Conservation (phyloP, 306 rosid species). For the Malus sieversii region DNA sequence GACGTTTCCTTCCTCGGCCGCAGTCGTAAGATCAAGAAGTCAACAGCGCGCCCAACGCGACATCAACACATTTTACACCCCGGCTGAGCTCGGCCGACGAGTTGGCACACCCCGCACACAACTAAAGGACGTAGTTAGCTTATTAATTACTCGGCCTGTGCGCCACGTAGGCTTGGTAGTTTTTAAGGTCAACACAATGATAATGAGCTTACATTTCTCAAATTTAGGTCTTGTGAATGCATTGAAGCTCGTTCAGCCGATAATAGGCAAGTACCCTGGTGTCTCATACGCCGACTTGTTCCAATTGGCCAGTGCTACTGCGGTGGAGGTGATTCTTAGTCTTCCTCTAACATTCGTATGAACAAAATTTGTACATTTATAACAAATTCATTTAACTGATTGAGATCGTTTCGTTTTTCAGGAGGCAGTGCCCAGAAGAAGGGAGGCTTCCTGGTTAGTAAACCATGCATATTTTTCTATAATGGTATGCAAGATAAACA, state of each 20-base stretch:
- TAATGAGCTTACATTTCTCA: conserved; percentile 9
- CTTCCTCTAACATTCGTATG: conserved; percentile 5
- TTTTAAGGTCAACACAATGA: not conserved
- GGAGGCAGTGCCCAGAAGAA: conserved; percentile 99
- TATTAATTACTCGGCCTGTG: too few relatives aligned
- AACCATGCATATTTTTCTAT: not conserved
- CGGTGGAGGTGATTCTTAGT: conserved; percentile 62
- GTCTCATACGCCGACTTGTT: conserved; percentile 96
- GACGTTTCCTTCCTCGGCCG: too few relatives aligned
- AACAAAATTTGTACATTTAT: not conserved
- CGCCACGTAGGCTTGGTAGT: too few relatives aligned
- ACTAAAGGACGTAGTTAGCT: too few relatives aligned
- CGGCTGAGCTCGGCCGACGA: too few relatives aligned
- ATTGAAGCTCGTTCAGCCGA: conserved; percentile 88
- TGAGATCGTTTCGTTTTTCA: conserved; percentile 22
- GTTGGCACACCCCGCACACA: too few relatives aligned
- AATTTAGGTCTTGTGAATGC: conserved; percentile 82
- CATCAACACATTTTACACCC: too few relatives aligned
- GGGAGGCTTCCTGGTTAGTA: conserved; percentile 91
- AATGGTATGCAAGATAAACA: not conserved
- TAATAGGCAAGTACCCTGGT: conserved; percentile 79
- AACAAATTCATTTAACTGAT: conserved; percentile 13
- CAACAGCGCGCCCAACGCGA: too few relatives aligned
- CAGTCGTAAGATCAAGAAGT: too few relatives aligned
- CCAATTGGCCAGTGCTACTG: conserved; percentile 93